Percentiles rank a stretch among this genome's conserved stretches.
Evolutionary conservation across 1,139 yeast species (phyloP).

Genomic region (Yamadazyma spencermartinsiae): DNA sequence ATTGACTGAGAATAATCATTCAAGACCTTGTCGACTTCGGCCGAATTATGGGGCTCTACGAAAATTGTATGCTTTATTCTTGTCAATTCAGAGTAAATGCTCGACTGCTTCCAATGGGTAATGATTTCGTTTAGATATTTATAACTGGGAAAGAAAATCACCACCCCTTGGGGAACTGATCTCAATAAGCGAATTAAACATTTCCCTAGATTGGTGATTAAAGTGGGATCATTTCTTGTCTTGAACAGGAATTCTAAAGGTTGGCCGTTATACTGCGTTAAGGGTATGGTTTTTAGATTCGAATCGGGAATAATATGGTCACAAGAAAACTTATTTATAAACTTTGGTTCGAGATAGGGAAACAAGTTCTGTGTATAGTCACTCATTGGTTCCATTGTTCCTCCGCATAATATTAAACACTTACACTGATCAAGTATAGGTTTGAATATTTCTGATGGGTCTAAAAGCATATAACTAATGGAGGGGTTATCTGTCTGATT

Average conservation of each 20-base stretch:
- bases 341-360: conserved; percentile 48
- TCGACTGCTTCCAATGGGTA: conserved; percentile 48
- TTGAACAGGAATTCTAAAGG: conserved; percentile 70
- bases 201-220: conserved; percentile 57
- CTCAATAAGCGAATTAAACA: conserved; percentile 43
- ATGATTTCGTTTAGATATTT: conserved; percentile 58
- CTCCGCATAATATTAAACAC: conserved; percentile 86
- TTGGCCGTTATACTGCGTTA: conserved; percentile 26
- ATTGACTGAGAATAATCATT: conserved; percentile 45
- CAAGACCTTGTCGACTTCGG: conserved; percentile 47
- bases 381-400: conserved; percentile 89
- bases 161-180: conserved; percentile 73
- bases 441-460: conserved; percentile 72
- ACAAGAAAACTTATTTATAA: conserved; percentile 64
- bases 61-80: conserved; percentile 44
- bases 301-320: conserved; percentile 81
- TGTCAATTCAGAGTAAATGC: conserved; percentile 32
- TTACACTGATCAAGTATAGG: conserved; percentile 65
- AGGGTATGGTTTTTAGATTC: conserved; percentile 62
- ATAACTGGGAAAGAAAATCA: conserved; percentile 85
- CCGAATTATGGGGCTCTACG: conserved; percentile 52
- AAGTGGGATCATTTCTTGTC: conserved; percentile 47
- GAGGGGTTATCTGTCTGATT: conserved; percentile 22
- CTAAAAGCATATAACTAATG: conserved; percentile 72
- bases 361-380: conserved; percentile 69